Base-by-base conservation (phyloP, 2,329 filamentous ascomycete species). In the Fusarium falciforme region DNA sequence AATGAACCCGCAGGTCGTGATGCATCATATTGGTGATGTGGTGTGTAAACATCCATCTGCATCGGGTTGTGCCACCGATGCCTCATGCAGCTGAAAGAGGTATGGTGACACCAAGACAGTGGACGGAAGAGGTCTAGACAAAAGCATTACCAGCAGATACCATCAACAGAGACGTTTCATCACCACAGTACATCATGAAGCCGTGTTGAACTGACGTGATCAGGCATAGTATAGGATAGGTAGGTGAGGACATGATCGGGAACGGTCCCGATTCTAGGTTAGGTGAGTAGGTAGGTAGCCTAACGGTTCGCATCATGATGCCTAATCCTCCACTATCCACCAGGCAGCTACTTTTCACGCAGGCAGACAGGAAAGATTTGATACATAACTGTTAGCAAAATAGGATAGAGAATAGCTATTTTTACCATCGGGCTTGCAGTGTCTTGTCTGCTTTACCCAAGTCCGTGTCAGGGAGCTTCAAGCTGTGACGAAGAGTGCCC, bases 401-500 rank as follows among this genome's bases (percentile, higher is more conserved):
- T 5, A 49, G 25, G 9, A 29, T 29, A 17, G 16, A 49, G 12
- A 29, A n/a, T 49, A 27, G 14, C 25, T 49, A 49, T 49, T 49
- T 29, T 49, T 49, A n/a, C 44, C 44, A 29, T 29, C 17, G 9
- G 25, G 44, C 44, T 49, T 49, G 25, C 22, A 27, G 6, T 27
- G 22, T 38, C 42, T 44, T 14, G 12, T 25, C 42, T 25, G 3
- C 12, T 44, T 25, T 16, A 44, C 12, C 42, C 42, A 44, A 25
- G 36, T 10, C 44, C 17, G 7, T 35, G 22, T 67, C 25, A n/a
- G 33, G 52, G 44, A 49, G 44, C 69, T 67, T 57, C 42, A 61
- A 71, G 52, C 57, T 70, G 49, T 49, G 42, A 47, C 9, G 14
- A 36, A 25, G 17, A 44, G 54, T 73, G 70, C 72, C 72, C 72